phyloP scores from a whole-genome alignment of 495 filamentous ascomycete genomes.

The Neurospora discreta region DNA sequence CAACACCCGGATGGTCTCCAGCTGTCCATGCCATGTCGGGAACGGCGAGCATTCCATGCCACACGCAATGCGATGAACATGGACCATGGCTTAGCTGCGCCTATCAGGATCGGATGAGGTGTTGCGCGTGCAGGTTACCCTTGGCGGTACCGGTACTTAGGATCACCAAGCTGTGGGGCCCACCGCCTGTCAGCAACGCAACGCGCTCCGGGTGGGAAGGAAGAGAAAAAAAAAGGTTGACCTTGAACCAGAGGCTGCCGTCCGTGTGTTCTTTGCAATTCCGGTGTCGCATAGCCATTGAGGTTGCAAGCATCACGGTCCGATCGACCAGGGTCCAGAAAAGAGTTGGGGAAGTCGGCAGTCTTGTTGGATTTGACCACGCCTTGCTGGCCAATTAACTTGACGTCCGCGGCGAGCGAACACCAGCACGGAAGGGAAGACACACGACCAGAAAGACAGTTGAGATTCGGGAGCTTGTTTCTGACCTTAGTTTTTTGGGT shows the following conservation, averaged over 20 bases:
- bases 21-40: neutral
- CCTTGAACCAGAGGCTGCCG: neutral
- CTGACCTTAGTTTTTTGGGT: neutral
- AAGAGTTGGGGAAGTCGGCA: slow-evolving; percentile 25
- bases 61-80: neutral
- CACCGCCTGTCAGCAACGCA: slow-evolving; percentile 12
- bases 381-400: slow-evolving; percentile 15
- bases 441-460: neutral
- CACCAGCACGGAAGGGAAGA: neutral
- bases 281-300: neutral
- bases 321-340: slow-evolving; percentile 22
- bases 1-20: neutral
- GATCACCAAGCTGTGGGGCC: slow-evolving; percentile 5
- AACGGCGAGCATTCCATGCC: neutral
- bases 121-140: slow-evolving; percentile 1
- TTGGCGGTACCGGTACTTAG: slow-evolving; percentile 22
- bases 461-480: neutral
- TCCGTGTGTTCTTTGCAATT: neutral
- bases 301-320: neutral
- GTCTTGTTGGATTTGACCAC: slow-evolving; percentile 25
- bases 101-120: slow-evolving; percentile 7
- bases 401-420: neutral
- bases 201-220: neutral
- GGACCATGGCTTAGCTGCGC: neutral
- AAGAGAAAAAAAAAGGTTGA: neutral